phyloP scores from a whole-genome alignment of 306 rosid species.

The Citrullus amarus region DNA sequence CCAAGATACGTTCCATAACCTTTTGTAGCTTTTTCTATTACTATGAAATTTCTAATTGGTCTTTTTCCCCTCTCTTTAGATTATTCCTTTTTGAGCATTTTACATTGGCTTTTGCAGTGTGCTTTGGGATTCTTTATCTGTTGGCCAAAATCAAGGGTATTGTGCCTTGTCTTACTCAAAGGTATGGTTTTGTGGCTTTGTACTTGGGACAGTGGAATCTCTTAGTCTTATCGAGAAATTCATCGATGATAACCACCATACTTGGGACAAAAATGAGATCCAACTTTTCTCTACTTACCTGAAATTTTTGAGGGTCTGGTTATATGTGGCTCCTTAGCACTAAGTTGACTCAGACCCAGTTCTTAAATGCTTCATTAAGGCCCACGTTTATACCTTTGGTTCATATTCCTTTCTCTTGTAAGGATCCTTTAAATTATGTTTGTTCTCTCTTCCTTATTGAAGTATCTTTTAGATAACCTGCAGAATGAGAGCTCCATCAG shows the following conservation, averaged over 20 bases:
- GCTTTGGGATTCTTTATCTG: not conserved
- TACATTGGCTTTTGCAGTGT: not conserved
- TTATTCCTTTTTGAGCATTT: not conserved
- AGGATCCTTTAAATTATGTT: not conserved
- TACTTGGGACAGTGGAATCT: slow-evolving; percentile 19
- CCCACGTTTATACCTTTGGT: slow-evolving; percentile 1
- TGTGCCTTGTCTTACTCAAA: not conserved
- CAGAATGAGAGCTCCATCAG: not conserved
- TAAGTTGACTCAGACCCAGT: not conserved
- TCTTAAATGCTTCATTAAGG: not conserved
- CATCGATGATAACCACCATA: slow-evolving; percentile 7
- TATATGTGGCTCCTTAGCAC: slow-evolving; percentile 1
- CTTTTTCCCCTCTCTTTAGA: not conserved
- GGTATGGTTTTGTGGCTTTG: slow-evolving; percentile 26
- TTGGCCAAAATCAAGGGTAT: not conserved
- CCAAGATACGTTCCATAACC: not conserved
- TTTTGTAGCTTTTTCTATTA: not conserved
- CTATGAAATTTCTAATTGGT: not conserved
- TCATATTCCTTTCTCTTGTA: slow-evolving; percentile 5
- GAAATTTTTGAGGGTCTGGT: not conserved
- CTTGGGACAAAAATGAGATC: slow-evolving; percentile 3
- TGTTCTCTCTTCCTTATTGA: not conserved
- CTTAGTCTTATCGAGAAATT: not conserved
- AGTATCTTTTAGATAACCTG: not conserved
- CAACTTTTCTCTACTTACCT: not conserved